phyloP scores from a whole-genome alignment of 2,329 filamentous ascomycete species.

The Claviceps sp. region DNA sequence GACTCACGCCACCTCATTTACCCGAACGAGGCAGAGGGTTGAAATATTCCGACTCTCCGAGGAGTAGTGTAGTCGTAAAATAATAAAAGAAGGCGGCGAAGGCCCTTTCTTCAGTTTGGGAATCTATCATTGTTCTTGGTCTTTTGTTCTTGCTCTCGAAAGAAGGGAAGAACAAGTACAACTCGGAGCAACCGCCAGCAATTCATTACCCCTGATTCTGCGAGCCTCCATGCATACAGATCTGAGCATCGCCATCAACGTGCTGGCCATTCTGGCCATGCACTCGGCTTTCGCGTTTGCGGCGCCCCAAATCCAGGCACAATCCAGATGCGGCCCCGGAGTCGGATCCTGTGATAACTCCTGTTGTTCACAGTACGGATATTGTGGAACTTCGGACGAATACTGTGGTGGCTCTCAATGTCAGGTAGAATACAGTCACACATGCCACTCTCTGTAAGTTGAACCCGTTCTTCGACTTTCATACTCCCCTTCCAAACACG shows the following conservation, averaged over 20 bases:
- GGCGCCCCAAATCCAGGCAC: neutral
- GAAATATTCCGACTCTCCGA: too few relatives aligned
- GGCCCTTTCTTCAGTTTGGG: too few relatives aligned
- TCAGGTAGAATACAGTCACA: slow-evolving; percentile 25
- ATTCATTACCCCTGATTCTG: too few relatives aligned
- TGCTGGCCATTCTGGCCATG: neutral
- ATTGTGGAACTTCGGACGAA: slow-evolving; percentile 21
- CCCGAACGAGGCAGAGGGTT: neutral
- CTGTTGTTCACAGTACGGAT: slow-evolving; percentile 25
- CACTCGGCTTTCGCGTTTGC: neutral
- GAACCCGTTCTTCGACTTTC: too few relatives aligned
- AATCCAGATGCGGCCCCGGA: slow-evolving; percentile 18
- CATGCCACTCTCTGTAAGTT: slow-evolving; percentile 28
- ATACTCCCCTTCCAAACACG: too few relatives aligned
- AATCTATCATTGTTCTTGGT: neutral
- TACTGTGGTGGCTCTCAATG: slow-evolving; percentile 25
- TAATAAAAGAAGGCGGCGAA: neutral
- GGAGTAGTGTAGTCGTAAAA: neutral
- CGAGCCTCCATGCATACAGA: neutral
- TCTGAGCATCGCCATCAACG: neutral
- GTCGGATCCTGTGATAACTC: slow-evolving; percentile 20
- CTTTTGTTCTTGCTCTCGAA: neutral
- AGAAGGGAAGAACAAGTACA: neutral
- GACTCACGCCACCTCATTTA: neutral
- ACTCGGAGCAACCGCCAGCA: too few relatives aligned